Conservation (phyloP, 495 filamentous ascomycete species). For the Rostrohypoxylon terebratum region DNA sequence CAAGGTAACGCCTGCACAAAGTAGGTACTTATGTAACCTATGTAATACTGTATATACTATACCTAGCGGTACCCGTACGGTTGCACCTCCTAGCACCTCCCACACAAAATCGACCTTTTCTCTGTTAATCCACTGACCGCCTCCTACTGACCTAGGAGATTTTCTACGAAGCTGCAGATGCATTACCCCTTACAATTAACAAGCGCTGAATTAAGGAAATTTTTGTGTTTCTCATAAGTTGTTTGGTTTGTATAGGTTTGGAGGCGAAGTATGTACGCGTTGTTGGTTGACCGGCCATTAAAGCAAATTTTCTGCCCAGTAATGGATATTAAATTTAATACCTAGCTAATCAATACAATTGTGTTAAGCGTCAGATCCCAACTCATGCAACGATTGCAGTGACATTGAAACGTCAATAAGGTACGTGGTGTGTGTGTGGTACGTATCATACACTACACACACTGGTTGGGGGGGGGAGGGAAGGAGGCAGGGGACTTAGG, state of each 20-base stretch:
- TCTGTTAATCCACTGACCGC: conserved; percentile 17
- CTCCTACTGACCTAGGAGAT: conserved; percentile 16
- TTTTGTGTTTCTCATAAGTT: conserved; percentile 24
- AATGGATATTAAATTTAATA: conserved; percentile 9
- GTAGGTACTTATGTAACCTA: conserved; percentile 3
- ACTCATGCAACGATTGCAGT: conserved; percentile 11
- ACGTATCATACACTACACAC: background rate
- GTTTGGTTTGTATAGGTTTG: conserved; percentile 1
- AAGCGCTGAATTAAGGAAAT: conserved; percentile 5
- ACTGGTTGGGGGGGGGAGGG: background rate
- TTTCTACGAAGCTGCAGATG: conserved; percentile 24
- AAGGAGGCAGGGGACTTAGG: background rate
- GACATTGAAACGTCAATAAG: background rate
- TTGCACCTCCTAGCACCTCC: no score
- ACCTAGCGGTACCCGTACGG: no score
- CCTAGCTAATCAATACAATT: conserved; percentile 2
- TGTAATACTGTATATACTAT: no score
- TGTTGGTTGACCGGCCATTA: conserved; percentile 16
- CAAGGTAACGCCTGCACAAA: background rate
- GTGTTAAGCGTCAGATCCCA: conserved; percentile 6
- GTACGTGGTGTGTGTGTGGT: background rate
- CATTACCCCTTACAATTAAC: conserved; percentile 34
- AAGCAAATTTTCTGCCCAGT: conserved; percentile 3
- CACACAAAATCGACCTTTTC: conserved; percentile 10
- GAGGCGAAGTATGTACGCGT: background rate